These are phyloP conservation scores for Oxyria digyna DNA, from an alignment of 148 eudicot species.

Conservation along the genomic window DNA sequence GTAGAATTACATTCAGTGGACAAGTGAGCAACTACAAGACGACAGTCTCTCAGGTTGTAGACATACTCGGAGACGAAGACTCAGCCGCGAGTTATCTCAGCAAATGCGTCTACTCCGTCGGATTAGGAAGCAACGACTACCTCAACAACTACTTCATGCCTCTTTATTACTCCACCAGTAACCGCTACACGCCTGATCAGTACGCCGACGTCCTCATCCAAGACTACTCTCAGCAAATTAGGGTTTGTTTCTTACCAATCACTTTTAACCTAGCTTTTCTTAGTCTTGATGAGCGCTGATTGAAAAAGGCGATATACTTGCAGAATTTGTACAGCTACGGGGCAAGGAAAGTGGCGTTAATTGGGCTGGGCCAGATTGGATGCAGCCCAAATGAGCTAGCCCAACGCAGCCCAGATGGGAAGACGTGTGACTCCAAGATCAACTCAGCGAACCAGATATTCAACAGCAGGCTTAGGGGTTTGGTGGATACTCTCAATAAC, in stretches of 20 bases:
- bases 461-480: conserved; percentile 24
- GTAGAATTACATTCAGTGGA: conserved; percentile 28
- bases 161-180: conserved; percentile 23
- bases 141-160: conserved; percentile 74
- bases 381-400: conserved; percentile 77
- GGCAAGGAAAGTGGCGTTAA: conserved; percentile 38
- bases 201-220: conserved; percentile 41
- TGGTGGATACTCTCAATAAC: conserved; percentile 29
- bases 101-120: conserved; percentile 46
- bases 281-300: too few relatives aligned
- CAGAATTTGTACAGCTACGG: conserved; percentile 47
- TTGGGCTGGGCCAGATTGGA: conserved; percentile 46
- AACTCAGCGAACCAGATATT: conserved; percentile 33
- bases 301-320: background rate
- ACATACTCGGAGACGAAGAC: conserved; percentile 30
- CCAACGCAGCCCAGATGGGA: conserved; percentile 60
- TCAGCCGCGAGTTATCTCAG: conserved; percentile 39
- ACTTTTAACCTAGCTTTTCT: background rate
- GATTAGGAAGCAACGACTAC: conserved; percentile 64
- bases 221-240: conserved; percentile 34
- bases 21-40: conserved; percentile 48
- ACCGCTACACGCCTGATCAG: conserved; percentile 33
- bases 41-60: conserved; percentile 44
- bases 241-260: conserved; percentile 16
- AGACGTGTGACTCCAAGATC: conserved; percentile 31